Conservation (phyloP, 2,329 filamentous ascomycete species). For the Rhynchosporium agropyri region DNA sequence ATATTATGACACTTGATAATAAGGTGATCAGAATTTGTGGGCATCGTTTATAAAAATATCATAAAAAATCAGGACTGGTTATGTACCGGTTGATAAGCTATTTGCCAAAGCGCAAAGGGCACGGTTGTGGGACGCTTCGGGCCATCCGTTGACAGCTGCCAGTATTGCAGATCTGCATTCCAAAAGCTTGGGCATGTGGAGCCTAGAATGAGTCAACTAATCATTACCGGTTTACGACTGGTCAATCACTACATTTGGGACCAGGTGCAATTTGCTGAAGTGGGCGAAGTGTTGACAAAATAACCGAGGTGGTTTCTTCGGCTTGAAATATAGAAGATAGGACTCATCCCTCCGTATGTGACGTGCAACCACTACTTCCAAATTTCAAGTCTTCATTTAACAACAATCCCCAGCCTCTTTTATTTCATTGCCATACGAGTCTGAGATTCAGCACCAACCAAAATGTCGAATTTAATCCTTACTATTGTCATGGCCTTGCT, state of each 20-base stretch:
- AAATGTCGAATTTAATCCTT: background rate
- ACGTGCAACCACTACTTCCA: background rate
- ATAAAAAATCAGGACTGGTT: background rate
- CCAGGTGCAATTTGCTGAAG: background rate
- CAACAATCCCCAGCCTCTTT: background rate
- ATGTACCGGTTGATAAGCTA: conserved; percentile 2
- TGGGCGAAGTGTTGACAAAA: too few relatives aligned
- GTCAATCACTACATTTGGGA: background rate
- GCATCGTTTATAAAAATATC: background rate
- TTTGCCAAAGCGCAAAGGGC: background rate
- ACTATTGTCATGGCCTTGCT: background rate
- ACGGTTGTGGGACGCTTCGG: conserved; percentile 1
- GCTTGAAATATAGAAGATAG: background rate
- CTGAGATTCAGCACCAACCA: background rate
- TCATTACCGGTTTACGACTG: background rate
- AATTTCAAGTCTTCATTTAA: background rate
- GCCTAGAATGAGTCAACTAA: background rate
- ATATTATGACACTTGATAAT: background rate
- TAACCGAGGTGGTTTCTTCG: background rate
- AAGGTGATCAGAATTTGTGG: background rate
- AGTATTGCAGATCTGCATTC: background rate
- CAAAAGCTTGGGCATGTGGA: background rate
- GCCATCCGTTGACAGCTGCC: background rate
- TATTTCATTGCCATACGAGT: too few relatives aligned
- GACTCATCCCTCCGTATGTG: too few relatives aligned